Evolutionary conservation across 768 basidiomycete genomes (phyloP).

Genomic region (Tricholoma hemisulphureum): DNA sequence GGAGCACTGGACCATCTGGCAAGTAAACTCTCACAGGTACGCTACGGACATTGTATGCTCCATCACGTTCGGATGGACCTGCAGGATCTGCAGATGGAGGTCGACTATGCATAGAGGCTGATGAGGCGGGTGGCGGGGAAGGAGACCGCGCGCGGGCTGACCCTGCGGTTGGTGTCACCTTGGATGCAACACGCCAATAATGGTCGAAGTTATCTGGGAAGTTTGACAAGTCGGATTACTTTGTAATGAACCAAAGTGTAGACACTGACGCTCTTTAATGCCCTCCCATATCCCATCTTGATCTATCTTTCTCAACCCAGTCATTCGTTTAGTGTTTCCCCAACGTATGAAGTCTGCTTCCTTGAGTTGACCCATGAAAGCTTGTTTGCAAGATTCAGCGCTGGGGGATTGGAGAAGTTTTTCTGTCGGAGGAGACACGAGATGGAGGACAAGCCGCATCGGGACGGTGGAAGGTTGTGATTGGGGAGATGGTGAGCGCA

Average conservation of each 20-base stretch:
- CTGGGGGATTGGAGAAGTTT: slow-evolving; percentile 80
- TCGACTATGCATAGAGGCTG: slow-evolving; percentile 61
- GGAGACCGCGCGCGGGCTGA: slow-evolving; percentile 59
- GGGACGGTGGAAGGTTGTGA: slow-evolving; percentile 47
- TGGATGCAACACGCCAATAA: slow-evolving; percentile 92
- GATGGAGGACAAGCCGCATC: slow-evolving; percentile 79
- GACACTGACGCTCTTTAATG: slow-evolving; percentile 81
- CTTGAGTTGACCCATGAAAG: slow-evolving; percentile 94
- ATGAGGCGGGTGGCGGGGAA: slow-evolving; percentile 53
- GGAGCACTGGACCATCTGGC: slow-evolving; percentile 86
- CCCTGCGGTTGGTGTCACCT: slow-evolving; percentile 81
- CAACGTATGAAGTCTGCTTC: slow-evolving; percentile 97
- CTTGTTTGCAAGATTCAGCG: slow-evolving; percentile 85
- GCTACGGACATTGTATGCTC: slow-evolving; percentile 83
- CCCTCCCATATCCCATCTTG: slow-evolving; percentile 98
- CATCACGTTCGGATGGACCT: slow-evolving; percentile 64
- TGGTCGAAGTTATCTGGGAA: slow-evolving; percentile 89
- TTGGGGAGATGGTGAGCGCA: slow-evolving; percentile 47
- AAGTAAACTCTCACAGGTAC: slow-evolving; percentile 89
- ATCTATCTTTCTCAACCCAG: slow-evolving; percentile 83
- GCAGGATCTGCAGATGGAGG: slow-evolving; percentile 63
- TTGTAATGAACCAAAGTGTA: background rate
- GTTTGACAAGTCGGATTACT: slow-evolving; percentile 4
- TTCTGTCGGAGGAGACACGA: slow-evolving; percentile 83
- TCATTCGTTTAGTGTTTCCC: slow-evolving; percentile 95